Base-by-base conservation (phyloP, 1,139 yeast genomes). In the Suzukiozyma palmioleophila region DNA sequence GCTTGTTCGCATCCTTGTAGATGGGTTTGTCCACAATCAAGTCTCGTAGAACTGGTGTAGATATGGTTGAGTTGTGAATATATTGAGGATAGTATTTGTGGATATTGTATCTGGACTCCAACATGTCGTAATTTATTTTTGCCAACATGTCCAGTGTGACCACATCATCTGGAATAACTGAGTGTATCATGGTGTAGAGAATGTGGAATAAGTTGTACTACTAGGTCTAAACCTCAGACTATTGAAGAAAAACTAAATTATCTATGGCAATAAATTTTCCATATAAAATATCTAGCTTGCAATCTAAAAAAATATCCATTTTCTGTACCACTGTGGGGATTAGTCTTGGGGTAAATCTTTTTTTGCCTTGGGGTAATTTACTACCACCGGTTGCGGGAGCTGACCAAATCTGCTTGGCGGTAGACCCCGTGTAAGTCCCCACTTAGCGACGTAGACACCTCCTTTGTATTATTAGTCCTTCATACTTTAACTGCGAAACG, bases 21-120 rank as follows among this genome's bases (percentile, higher is more conserved):
- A 71, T 69, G 3, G 76, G 77, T 44, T 67, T 67, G 42, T 66
- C 66, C 21, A 50, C 47, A 12, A 71, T 58, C 53, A 68, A 50
- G 35, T 56, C 61, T 41, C 56, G 58, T 35, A 71, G 55, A 33
- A 54, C 54, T 3, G 76, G 75, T 2, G 76, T 70, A 15, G 62
- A 51, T 3, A 60, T 54, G 25, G 54, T 66, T 24, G 60, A 60
- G 49, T 71, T 70, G 44, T 69, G 76, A 42, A 71, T 60, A 48
- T 53, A 66, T 39, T 54, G 50, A 3, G 76, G 77, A 37, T 62
- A 62, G 49, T 70, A 70, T 45, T 69, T 70, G 47, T 57, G 60
- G 38, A 71, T 60, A 24, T 65, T 52, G 45, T 53, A 69, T 38
- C 58, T 54, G 10, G 46, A 39, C 45, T 70, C 75, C 37, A 71